Evolutionary conservation across 2,329 filamentous ascomycete genomes (phyloP).

Genomic region (Fusarium metavorans): DNA sequence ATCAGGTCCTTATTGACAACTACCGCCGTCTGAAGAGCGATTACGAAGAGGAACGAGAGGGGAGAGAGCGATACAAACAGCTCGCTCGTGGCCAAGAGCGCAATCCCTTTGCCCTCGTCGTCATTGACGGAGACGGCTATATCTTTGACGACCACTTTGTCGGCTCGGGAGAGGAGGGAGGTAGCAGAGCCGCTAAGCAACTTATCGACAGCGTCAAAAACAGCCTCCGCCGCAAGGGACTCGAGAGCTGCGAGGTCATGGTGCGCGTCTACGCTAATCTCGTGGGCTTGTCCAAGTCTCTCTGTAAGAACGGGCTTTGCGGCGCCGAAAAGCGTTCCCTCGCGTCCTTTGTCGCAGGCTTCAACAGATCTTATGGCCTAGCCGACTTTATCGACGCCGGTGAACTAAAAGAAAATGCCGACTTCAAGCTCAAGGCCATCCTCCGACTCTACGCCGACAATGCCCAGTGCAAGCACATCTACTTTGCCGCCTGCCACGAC

Average conservation of each 20-base stretch:
- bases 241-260: conserved; percentile 65
- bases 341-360: conserved; percentile 66
- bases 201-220: conserved; percentile 64
- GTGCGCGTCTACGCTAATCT: conserved; percentile 69
- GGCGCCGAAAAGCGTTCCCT: conserved; percentile 68
- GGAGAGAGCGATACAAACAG: conserved; percentile 67
- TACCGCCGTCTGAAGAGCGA: conserved; percentile 68
- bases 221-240: conserved; percentile 59
- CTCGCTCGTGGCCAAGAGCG: conserved; percentile 61
- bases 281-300: conserved; percentile 61
- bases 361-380: conserved; percentile 67
- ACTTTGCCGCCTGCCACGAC: conserved; percentile 73
- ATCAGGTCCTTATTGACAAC: conserved; percentile 58
- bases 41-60: conserved; percentile 67
- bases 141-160: conserved; percentile 62
- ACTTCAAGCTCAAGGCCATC: conserved; percentile 68
- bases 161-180: conserved; percentile 63
- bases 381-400: conserved; percentile 73
- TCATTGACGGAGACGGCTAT: conserved; percentile 73
- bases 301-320: conserved; percentile 59
- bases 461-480: conserved; percentile 72
- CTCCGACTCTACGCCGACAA: conserved; percentile 66
- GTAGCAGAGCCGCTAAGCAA: conserved; percentile 65
- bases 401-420: conserved; percentile 69
- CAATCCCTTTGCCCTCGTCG: conserved; percentile 70